phyloP scores from a whole-genome alignment of 2,329 filamentous ascomycete genomes.

The Chrysoporthe puriensis region DNA sequence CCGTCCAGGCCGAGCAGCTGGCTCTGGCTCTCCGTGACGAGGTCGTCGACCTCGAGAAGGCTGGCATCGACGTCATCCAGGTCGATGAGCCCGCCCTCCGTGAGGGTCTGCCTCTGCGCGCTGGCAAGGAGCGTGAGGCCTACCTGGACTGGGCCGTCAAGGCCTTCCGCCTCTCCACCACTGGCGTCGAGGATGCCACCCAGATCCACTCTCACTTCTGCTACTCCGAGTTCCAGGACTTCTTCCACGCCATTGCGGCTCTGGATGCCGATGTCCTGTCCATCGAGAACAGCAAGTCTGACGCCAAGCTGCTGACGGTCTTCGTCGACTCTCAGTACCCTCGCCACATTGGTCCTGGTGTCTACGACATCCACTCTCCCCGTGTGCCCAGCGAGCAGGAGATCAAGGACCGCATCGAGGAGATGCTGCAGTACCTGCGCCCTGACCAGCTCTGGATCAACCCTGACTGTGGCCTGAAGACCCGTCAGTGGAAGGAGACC shows the following conservation, averaged over 20 bases:
- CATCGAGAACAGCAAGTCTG: slow-evolving; percentile 99
- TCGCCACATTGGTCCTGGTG: slow-evolving; percentile 97
- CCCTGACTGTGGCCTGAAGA: slow-evolving; percentile 99
- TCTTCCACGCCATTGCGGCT: slow-evolving; percentile 99
- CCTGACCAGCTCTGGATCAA: slow-evolving; percentile 99
- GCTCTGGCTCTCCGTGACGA: slow-evolving; percentile 98
- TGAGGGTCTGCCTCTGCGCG: slow-evolving; percentile 96
- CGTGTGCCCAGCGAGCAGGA: slow-evolving; percentile 96
- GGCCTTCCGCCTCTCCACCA: slow-evolving; percentile 94
- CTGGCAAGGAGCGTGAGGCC: slow-evolving; percentile 91
- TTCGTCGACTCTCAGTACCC: slow-evolving; percentile 98
- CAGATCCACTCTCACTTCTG: slow-evolving; percentile 99
- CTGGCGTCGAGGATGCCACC: slow-evolving; percentile 91
- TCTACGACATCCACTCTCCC: slow-evolving; percentile 99
- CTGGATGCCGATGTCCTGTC: slow-evolving; percentile 97
- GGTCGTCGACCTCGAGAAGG: slow-evolving; percentile 96
- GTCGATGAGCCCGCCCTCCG: slow-evolving; percentile 98
- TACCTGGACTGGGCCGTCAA: slow-evolving; percentile 98
- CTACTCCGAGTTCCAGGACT: slow-evolving; percentile 99
- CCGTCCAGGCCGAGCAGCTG: slow-evolving; percentile 97
- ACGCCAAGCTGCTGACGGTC: slow-evolving; percentile 98
- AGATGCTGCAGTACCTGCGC: slow-evolving; percentile 98
- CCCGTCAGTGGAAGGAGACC: slow-evolving; percentile 97
- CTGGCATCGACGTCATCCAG: slow-evolving; percentile 97
- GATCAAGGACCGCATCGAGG: slow-evolving; percentile 95